These are phyloP conservation scores for Zoysia matrella DNA, from an alignment of 202 grass and related monocot genomes.

Conservation along the genomic window DNA sequence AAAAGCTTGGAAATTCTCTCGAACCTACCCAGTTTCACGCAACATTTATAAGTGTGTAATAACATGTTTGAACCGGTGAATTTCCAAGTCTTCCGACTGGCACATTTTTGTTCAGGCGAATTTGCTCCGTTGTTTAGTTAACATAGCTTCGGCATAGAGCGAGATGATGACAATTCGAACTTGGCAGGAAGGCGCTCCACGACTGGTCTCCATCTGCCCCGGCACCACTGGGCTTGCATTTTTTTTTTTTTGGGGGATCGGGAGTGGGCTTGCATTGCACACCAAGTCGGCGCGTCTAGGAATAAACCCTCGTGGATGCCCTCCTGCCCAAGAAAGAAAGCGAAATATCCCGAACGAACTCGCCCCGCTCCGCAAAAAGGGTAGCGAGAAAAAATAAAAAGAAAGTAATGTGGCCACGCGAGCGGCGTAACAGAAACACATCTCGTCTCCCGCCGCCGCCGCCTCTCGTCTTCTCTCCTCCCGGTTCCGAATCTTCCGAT, in stretches of 20 bases:
- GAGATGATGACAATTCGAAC: too few relatives aligned
- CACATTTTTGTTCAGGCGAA: not conserved
- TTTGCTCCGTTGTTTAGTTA: not conserved
- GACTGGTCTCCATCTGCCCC: not conserved
- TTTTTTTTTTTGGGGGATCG: too few relatives aligned
- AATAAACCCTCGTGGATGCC: conserved; percentile 61
- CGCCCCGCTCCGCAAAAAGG: not conserved
- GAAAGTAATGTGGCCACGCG: not conserved
- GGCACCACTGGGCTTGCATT: not conserved
- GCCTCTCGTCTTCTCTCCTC: not conserved
- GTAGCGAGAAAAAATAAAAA: not conserved
- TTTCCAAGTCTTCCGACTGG: not conserved
- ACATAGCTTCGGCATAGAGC: too few relatives aligned
- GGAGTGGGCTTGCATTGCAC: not conserved
- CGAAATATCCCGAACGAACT: not conserved
- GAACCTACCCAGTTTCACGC: not conserved
- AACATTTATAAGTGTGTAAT: too few relatives aligned
- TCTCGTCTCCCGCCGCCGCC: conserved; percentile 26
- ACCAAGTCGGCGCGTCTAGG: conserved; percentile 2
- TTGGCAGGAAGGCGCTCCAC: not conserved
- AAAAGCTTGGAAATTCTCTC: too few relatives aligned
- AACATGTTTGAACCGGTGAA: too few relatives aligned
- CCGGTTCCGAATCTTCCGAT: not conserved
- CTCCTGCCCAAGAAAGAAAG: conserved; percentile 51
- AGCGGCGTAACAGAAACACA: not conserved